Percentiles rank a stretch among this genome's conserved stretches.
These are phyloP conservation scores for Decorospora gaudefroyi DNA, from an alignment of 2,329 filamentous ascomycete species.

Conservation along the genomic window DNA sequence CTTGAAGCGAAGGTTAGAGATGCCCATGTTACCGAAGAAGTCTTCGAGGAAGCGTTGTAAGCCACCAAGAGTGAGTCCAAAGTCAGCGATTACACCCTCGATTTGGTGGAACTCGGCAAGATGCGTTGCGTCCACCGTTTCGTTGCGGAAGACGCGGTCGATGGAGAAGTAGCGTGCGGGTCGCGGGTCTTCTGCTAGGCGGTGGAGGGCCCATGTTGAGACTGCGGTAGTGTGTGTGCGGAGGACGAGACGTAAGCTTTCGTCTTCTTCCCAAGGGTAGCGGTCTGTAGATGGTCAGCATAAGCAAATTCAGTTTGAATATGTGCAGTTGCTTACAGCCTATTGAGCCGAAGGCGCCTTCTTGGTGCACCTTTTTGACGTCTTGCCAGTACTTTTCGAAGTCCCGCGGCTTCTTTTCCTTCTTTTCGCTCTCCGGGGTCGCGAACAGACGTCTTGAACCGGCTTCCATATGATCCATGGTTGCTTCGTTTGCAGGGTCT, in stretches of 20 bases:
- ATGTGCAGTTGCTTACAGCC: conserved; percentile 58
- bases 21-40: conserved; percentile 97
- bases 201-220: conserved; percentile 87
- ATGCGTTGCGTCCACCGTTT: conserved; percentile 95
- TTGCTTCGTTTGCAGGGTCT: conserved; percentile 56
- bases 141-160: conserved; percentile 96
- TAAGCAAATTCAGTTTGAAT: fast-evolving
- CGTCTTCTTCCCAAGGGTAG: conserved; percentile 88
- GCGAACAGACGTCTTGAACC: conserved; percentile 59
- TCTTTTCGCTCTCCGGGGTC: conserved; percentile 57
- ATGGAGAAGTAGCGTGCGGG: conserved; percentile 98
- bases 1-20: conserved; percentile 87
- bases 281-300: conserved; percentile 57
- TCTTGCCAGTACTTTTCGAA: conserved; percentile 89
- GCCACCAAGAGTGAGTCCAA: conserved; percentile 85
- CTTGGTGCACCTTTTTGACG: conserved; percentile 82
- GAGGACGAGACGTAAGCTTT: conserved; percentile 83
- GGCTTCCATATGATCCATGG: conserved; percentile 56
- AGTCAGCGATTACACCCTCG: conserved; percentile 97
- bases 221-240: conserved; percentile 96
- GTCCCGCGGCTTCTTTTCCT: conserved; percentile 61
- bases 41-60: conserved; percentile 93
- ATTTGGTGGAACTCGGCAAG: conserved; percentile 98
- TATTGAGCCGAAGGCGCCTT: conserved; percentile 90
- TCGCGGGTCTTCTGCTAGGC: conserved; percentile 79